Evolutionary conservation across 2,329 filamentous ascomycete species (phyloP).

Genomic region (Colletotrichum gigasporum): DNA sequence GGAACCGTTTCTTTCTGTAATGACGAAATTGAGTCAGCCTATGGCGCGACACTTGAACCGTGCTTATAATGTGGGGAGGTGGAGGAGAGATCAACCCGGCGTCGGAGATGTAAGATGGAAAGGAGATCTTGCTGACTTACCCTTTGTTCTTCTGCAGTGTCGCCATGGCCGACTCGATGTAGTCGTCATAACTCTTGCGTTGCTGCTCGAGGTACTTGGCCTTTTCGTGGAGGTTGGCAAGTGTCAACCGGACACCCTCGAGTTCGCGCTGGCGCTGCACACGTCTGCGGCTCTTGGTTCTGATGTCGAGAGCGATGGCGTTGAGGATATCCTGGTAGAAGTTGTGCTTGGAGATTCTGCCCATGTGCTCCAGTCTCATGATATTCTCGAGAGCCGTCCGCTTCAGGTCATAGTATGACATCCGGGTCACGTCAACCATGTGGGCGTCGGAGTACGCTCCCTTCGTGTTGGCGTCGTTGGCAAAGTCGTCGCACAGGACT

Average conservation of each 20-base stretch:
- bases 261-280: conserved; percentile 92
- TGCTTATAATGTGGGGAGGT: conserved; percentile 24
- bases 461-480: conserved; percentile 71
- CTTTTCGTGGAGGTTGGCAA: conserved; percentile 82
- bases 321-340: conserved; percentile 98
- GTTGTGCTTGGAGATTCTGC: conserved; percentile 89
- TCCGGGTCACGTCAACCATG: conserved; percentile 87
- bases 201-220: conserved; percentile 93
- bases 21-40: conserved; percentile 37
- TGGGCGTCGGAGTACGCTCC: conserved; percentile 92
- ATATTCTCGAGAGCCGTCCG: conserved; percentile 94
- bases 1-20: conserved; percentile 83
- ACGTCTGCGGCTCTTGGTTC: conserved; percentile 92
- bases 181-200: conserved; percentile 97
- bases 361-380: conserved; percentile 84
- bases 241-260: conserved; percentile 81
- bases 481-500: conserved; percentile 84
- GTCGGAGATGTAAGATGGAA: not conserved
- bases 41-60: conserved; percentile 21
- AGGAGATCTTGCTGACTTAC: conserved; percentile 52
- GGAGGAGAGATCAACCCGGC: conserved; percentile 3
- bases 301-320: conserved; percentile 94
- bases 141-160: conserved; percentile 97
- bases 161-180: conserved; percentile 98
- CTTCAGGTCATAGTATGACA: conserved; percentile 93